Evolutionary conservation across 2,329 filamentous ascomycete genomes (phyloP).

Genomic region (Teratosphaeria viscida): DNA sequence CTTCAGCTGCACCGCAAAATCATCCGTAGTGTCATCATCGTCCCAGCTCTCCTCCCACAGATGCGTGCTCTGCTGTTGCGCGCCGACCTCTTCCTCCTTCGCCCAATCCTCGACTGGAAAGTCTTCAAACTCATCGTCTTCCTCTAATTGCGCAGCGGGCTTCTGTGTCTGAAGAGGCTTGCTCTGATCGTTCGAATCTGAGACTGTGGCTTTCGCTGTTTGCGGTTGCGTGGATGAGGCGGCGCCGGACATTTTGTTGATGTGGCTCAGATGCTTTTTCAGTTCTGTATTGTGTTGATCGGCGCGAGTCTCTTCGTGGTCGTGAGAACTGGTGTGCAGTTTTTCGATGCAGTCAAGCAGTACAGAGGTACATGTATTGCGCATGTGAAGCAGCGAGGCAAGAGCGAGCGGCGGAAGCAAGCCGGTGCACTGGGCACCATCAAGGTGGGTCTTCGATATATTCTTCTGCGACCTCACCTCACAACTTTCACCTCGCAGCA

Average conservation of each 20-base stretch:
- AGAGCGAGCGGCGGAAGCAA: not conserved
- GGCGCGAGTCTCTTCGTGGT: not conserved
- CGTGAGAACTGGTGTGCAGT: not conserved
- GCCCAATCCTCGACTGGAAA: slow-evolving; percentile 71
- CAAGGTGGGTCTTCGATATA: not conserved
- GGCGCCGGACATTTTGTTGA: slow-evolving; percentile 38
- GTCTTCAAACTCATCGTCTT: slow-evolving; percentile 98
- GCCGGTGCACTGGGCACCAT: not conserved
- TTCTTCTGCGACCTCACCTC: not conserved
- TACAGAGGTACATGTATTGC: not conserved
- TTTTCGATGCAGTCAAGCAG: not conserved
- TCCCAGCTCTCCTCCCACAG: slow-evolving; percentile 99
- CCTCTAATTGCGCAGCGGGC: slow-evolving; percentile 62
- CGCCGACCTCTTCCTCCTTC: slow-evolving; percentile 70
- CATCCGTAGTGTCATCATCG: slow-evolving; percentile 92
- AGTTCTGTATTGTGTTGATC: slow-evolving; percentile 24
- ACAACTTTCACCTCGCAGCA: not conserved
- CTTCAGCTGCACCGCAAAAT: slow-evolving; percentile 93
- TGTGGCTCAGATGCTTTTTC: slow-evolving; percentile 53
- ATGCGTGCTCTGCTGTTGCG: slow-evolving; percentile 54
- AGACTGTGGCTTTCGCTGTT: slow-evolving; percentile 32
- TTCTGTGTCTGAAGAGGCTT: slow-evolving; percentile 50
- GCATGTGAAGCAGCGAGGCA: not conserved
- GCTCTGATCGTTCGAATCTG: slow-evolving; percentile 29
- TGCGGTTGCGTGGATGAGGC: slow-evolving; percentile 25